phyloP scores from a whole-genome alignment of 1,284 basidiomycete species.

The Meira miltonrushii region DNA sequence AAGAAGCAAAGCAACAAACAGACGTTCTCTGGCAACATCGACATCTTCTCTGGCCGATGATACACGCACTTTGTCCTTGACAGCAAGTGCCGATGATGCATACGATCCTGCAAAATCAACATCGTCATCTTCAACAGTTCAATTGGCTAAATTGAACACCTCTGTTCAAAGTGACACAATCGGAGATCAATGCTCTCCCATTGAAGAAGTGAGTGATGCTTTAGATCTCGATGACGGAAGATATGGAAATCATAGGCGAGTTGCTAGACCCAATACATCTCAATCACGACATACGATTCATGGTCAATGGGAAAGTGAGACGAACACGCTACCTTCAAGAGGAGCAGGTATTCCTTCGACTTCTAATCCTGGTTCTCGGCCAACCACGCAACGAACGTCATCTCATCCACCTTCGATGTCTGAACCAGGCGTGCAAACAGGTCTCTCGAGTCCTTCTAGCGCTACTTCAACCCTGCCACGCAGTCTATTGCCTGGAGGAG shows the following conservation, averaged over 20 bases:
- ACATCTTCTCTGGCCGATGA: constrained; percentile 8
- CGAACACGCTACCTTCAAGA: background rate
- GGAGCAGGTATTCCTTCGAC: background rate
- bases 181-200: background rate
- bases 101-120: background rate
- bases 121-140: constrained; percentile 1
- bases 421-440: background rate
- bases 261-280: background rate
- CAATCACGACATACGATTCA: background rate
- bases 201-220: constrained; percentile 1
- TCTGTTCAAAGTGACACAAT: background rate
- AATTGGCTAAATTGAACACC: background rate
- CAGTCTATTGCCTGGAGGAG: background rate
- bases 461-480: background rate
- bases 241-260: background rate
- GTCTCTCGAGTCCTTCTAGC: background rate
- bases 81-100: too few relatives aligned
- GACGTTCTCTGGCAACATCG: constrained; percentile 11
- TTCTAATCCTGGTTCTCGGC: background rate
- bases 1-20: constrained; percentile 27
- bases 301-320: constrained; percentile 4
- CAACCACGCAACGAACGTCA: background rate
- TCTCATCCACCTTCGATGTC: background rate
- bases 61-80: constrained; percentile 11
- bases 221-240: background rate